A percentile compares a stretch with the other conserved stretches of the same genome.
These are phyloP conservation scores for Microdochium bolleyi DNA, from an alignment of 2,329 filamentous ascomycete species.

Conservation along the genomic window DNA sequence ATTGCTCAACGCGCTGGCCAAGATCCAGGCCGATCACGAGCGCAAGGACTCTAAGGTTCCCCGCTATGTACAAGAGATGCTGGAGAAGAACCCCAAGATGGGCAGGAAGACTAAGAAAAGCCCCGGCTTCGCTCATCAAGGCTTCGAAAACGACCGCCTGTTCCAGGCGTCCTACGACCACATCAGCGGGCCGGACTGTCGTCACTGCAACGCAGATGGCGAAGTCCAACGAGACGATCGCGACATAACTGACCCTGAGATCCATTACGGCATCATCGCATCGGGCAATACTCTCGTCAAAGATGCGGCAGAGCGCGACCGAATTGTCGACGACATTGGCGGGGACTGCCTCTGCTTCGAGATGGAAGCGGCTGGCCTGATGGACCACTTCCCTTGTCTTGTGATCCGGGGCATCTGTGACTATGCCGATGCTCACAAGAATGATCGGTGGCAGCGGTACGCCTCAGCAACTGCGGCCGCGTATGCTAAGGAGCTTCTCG, in stretches of 20 bases:
- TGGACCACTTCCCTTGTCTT: neutral
- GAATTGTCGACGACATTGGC: neutral
- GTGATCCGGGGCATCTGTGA: neutral
- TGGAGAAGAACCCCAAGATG: conserved; percentile 4
- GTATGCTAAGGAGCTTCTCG: neutral
- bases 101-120: conserved; percentile 1
- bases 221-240: neutral
- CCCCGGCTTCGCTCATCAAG: conserved; percentile 2
- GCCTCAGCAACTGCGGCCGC: neutral
- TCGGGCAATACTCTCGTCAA: too few species aligned
- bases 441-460: neutral
- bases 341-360: neutral
- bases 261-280: too few species aligned
- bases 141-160: conserved; percentile 3
- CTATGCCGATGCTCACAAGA: neutral
- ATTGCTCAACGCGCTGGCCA: conserved; percentile 2
- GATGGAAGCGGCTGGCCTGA: neutral
- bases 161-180: conserved; percentile 5
- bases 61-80: conserved; percentile 2
- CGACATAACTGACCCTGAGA: neutral
- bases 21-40: conserved; percentile 2
- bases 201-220: neutral
- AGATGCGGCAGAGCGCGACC: too few species aligned
- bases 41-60: conserved; percentile 3
- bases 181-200: conserved; percentile 2